Conservation (phyloP, 805 yeast species). For the Pichia nakasei region DNA sequence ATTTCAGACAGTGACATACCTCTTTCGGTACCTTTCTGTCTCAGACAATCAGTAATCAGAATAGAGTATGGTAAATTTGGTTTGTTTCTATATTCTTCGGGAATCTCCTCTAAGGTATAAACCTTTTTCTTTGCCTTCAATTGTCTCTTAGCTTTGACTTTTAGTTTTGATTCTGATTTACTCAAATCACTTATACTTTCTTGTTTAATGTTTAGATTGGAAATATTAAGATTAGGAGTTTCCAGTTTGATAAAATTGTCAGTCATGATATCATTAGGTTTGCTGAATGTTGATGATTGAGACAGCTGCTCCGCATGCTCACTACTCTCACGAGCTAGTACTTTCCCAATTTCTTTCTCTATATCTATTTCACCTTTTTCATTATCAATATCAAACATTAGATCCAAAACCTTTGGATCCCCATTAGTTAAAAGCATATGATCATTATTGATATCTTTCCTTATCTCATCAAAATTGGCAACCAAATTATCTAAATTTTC, state of each 20-base stretch:
- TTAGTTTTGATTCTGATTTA: background rate
- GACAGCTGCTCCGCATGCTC: conserved; percentile 16
- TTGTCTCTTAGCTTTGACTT: conserved; percentile 33
- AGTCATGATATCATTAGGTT: background rate
- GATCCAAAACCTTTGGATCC: conserved; percentile 2
- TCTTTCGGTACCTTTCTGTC: conserved; percentile 52
- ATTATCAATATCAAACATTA: conserved; percentile 2
- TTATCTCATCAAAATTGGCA: conserved; percentile 8
- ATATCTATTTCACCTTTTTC: conserved; percentile 9
- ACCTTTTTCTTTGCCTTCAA: conserved; percentile 52
- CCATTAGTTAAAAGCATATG: background rate
- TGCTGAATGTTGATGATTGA: background rate
- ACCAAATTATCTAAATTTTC: conserved; percentile 7
- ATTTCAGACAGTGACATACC: conserved; percentile 83
- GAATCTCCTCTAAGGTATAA: conserved; percentile 77
- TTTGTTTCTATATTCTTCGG: conserved; percentile 75
- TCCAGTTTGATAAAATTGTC: background rate
- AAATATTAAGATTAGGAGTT: background rate
- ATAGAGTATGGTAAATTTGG: conserved; percentile 78
- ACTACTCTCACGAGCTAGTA: conserved; percentile 14
- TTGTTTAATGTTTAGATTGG: background rate
- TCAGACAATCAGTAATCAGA: conserved; percentile 69
- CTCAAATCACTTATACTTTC: background rate
- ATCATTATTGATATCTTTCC: conserved; percentile 4
- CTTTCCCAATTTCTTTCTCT: conserved; percentile 14